phyloP scores from a whole-genome alignment of 2,329 filamentous ascomycete species.

The Zopfia rhizophila region DNA sequence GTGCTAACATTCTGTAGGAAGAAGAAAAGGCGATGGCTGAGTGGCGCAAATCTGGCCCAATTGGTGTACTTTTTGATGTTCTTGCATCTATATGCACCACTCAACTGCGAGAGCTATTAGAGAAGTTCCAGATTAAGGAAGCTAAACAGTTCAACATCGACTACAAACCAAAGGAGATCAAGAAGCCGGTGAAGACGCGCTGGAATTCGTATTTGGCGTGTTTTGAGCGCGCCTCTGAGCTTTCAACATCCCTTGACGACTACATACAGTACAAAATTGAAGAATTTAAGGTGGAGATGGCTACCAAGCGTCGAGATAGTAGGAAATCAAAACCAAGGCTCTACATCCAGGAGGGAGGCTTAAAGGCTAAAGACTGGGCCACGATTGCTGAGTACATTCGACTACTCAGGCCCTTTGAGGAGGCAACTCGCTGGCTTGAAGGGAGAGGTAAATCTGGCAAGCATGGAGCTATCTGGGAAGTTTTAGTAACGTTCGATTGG shows the following conservation, averaged over 20 bases:
- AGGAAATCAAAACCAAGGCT: slow-evolving; percentile 1
- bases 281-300: background rate
- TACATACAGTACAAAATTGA: slow-evolving; percentile 1
- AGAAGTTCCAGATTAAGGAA: slow-evolving; percentile 5
- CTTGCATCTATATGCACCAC: slow-evolving; percentile 12
- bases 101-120: slow-evolving; percentile 10
- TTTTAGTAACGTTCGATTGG: slow-evolving; percentile 7
- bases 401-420: slow-evolving; percentile 9
- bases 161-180: too few species aligned
- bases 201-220: slow-evolving; percentile 5
- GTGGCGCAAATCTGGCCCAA: slow-evolving; percentile 11
- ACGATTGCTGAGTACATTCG: slow-evolving; percentile 9
- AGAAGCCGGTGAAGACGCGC: slow-evolving; percentile 8
- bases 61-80: slow-evolving; percentile 13
- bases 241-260: too few species aligned
- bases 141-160: slow-evolving; percentile 1
- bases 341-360: slow-evolving; percentile 1
- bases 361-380: slow-evolving; percentile 4
- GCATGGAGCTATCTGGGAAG: slow-evolving; percentile 9
- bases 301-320: background rate
- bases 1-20: too few species aligned
- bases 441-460: slow-evolving; percentile 4
- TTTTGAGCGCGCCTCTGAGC: too few species aligned
- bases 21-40: slow-evolving; percentile 9
- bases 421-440: slow-evolving; percentile 5